phyloP scores from a whole-genome alignment of 2,329 filamentous ascomycete genomes.

The Colletotrichum gigasporum region DNA sequence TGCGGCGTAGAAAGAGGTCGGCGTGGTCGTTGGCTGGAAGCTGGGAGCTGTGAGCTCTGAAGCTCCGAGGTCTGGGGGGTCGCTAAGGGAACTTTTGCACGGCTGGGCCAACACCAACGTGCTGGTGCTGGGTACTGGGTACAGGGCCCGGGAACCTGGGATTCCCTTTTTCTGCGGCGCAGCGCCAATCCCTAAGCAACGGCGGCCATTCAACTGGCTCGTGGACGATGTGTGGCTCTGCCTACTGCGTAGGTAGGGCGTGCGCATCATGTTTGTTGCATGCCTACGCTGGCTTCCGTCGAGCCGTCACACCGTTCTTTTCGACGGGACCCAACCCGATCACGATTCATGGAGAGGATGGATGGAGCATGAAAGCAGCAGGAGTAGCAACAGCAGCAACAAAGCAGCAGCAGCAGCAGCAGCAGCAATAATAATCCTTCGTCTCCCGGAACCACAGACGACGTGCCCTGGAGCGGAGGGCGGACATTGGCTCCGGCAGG shows the following conservation, averaged over 20 bases:
- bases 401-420: no score
- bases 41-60: background rate
- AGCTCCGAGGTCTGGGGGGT: no score
- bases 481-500: background rate
- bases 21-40: background rate
- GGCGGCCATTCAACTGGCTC: background rate
- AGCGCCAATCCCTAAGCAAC: background rate
- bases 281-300: background rate
- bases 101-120: background rate
- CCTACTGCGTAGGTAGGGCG: background rate
- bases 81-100: conserved; percentile 1
- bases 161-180: conserved; percentile 13
- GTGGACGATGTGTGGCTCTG: background rate
- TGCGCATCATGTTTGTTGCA: conserved; percentile 5
- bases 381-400: no score
- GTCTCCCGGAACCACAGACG: background rate
- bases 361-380: no score
- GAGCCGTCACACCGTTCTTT: conserved; percentile 17
- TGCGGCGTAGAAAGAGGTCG: background rate
- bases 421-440: background rate
- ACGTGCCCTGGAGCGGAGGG: background rate
- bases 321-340: background rate
- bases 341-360: background rate
- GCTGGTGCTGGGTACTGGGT: no score
- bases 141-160: conserved; percentile 19